Percentiles rank a stretch among this genome's conserved stretches.
Conservation (phyloP, 352 stramenopile species). For the Phytophthora fragariae region DNA sequence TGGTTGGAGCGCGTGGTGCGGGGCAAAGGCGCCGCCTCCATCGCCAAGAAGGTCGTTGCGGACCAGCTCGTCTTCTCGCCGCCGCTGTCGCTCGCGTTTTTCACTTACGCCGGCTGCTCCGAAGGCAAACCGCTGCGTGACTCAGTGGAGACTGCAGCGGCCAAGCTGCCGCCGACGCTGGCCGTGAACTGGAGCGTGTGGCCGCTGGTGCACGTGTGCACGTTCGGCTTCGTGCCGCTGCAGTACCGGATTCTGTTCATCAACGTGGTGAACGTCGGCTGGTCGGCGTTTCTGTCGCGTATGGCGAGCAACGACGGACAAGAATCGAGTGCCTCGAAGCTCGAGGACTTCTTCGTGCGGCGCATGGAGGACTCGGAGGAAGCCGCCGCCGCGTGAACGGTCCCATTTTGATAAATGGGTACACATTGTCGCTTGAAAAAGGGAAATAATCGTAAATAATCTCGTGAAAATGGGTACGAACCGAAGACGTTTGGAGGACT, state of each 20-base stretch:
- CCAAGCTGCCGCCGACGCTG: constrained; percentile 48
- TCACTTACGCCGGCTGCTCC: constrained; percentile 40
- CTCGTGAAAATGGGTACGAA: background rate
- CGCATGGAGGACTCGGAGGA: constrained; percentile 36
- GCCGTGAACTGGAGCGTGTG: constrained; percentile 55
- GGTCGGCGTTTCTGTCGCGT: constrained; percentile 53
- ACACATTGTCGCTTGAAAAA: too few relatives aligned
- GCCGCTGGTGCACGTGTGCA: constrained; percentile 52
- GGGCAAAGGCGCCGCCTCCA: constrained; percentile 24
- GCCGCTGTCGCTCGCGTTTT: constrained; percentile 44
- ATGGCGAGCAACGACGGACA: constrained; percentile 44
- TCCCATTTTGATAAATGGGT: background rate
- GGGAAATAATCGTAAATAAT: too few relatives aligned
- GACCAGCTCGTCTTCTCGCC: constrained; percentile 53
- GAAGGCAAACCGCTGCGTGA: constrained; percentile 38
- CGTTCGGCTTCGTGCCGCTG: constrained; percentile 55
- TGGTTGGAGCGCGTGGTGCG: constrained; percentile 70
- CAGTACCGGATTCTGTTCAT: constrained; percentile 60
- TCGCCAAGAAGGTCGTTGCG: constrained; percentile 50
- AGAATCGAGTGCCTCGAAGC: constrained; percentile 8
- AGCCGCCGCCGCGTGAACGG: constrained; percentile 11
- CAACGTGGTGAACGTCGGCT: constrained; percentile 54
- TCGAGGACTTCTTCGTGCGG: constrained; percentile 32
- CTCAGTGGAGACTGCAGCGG: constrained; percentile 31
- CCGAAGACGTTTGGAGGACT: background rate